These are phyloP conservation scores for Gyrodon lividus DNA, from an alignment of 768 basidiomycete genomes.

Conservation along the genomic window DNA sequence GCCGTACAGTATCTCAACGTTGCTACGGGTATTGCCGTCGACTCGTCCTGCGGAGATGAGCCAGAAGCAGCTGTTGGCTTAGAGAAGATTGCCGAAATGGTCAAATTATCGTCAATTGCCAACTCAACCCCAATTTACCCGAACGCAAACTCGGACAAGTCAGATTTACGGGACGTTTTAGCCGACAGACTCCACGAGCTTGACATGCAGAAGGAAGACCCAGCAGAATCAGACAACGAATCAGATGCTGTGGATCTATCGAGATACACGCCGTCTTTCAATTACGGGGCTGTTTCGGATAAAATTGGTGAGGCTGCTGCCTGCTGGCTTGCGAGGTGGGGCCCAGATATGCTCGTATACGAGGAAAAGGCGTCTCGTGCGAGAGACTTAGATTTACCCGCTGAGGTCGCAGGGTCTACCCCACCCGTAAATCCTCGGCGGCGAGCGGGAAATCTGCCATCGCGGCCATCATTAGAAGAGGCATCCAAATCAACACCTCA, in stretches of 20 bases:
- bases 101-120: constrained; percentile 35
- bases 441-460: constrained; percentile 31
- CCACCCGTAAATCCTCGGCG: constrained; percentile 20
- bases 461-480: constrained; percentile 17
- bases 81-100: constrained; percentile 58
- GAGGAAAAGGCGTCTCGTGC: constrained; percentile 44
- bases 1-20: constrained; percentile 77
- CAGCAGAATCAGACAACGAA: constrained; percentile 33
- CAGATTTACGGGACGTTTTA: constrained; percentile 21
- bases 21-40: constrained; percentile 70
- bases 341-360: constrained; percentile 66
- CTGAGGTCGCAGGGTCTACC: constrained; percentile 14
- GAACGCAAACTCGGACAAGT: background rate
- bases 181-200: constrained; percentile 32
- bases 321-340: constrained; percentile 90
- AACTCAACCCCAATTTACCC: constrained; percentile 4
- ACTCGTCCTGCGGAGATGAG: constrained; percentile 41
- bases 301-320: constrained; percentile 89
- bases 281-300: constrained; percentile 86
- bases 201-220: constrained; percentile 37
- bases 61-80: constrained; percentile 66
- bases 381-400: constrained; percentile 16
- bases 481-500: constrained; percentile 11
- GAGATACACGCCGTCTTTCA: constrained; percentile 43
- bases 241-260: constrained; percentile 22